Base-by-base conservation (phyloP, 768 basidiomycete species). In the Pisolithus albus region DNA sequence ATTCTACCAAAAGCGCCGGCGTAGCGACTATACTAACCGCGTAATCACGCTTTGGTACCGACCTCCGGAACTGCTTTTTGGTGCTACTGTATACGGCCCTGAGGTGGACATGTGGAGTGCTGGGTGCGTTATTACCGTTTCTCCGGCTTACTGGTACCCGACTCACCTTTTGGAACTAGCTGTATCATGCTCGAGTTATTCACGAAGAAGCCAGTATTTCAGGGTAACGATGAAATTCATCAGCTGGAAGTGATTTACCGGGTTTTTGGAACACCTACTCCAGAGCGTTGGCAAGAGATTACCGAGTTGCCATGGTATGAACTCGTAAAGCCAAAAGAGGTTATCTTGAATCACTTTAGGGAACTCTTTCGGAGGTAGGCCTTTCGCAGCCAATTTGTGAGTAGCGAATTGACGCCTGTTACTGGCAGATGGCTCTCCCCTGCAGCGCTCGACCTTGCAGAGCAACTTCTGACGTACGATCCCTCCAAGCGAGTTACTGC, bases 51-150 rank as follows among this genome's bases (percentile, higher is more conserved):
- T 96, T 46, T 98, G 96, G 96, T 99, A 99, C 68, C 80, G 96
- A 51, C 90, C 93, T 5, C 96, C 95, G 9, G 96, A 99, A 63
- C 75, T 99, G 19, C 71, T 99, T 38, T 85, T 97, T 60, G 96
- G 96, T 26, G 90, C 93, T 28, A 99, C 96, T 0, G 82, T 92
- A 11, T 99, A 99, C 70, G 94, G 92, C 2, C 86, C 93, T 5
- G 94, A 95, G 63, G 95, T 99, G 21, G 96, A 99, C 62, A 96
- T 98, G 86, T 99, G 96, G 96, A 95, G 92, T 66, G 96, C 96
- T 39, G 96, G 96, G 92, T 95, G 70, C 59, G 78, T 70, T 53
- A 56, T 30, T 38, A 11, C 34, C 36, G 32, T 46, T 24, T 42
- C 5, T 16, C 28, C 50, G 11, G 49, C 24, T 28, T 42, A 47